Evolutionary conservation across 2,329 filamentous ascomycete species (phyloP), one percentile per base, ranked within the genome.

Genomic region (Raffaelea albimanens): DNA sequence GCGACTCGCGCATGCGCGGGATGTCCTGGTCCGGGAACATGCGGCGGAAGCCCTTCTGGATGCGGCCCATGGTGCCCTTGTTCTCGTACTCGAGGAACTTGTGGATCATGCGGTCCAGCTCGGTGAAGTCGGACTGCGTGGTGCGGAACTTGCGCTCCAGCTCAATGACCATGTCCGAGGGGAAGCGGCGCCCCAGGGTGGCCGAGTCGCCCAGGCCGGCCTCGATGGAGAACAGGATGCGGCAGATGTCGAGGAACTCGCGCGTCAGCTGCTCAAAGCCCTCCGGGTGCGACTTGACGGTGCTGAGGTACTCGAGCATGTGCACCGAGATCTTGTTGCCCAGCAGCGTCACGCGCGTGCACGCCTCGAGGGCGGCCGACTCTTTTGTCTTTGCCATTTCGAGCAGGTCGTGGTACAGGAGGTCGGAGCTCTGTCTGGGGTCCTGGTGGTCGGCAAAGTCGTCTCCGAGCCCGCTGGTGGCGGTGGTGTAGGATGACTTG

Each of bases 171-270:
- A 84, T 75, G 47, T 85, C 80, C 4, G 63, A 56, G 0, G 82
- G 78, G 18, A 85, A 70, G 16, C 69, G 65, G 53, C 76, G 74
- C 16, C 67, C 64, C 19, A 68, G 70, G 16, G 47, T 36, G 18
- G 49, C 36, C 38, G 70, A 68, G 55, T 80, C 74, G n/a, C 65
- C 62, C 46, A 86, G 69, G 5, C 82, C 82, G 20, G 78, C 74
- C 61, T 85, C 80, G 52, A 85, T 80, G n/a, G 78, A 75, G 69
- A 80, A 83, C 39, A 86, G 67, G 39, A 80, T 75, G 46, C 80
- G 74, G 59, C 77, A 82, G 5, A 79, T 76, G 48, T 85, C 80
- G 49, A 87, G 71, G 57, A 85, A 84, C 53, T 82, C 79, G 52
- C 75, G 72, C 10, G 82, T 80, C 19, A 86, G 69, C 22, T 70